These are phyloP conservation scores for Gloeostereum incarnatum DNA, from an alignment of 768 basidiomycete species.

Conservation along the genomic window DNA sequence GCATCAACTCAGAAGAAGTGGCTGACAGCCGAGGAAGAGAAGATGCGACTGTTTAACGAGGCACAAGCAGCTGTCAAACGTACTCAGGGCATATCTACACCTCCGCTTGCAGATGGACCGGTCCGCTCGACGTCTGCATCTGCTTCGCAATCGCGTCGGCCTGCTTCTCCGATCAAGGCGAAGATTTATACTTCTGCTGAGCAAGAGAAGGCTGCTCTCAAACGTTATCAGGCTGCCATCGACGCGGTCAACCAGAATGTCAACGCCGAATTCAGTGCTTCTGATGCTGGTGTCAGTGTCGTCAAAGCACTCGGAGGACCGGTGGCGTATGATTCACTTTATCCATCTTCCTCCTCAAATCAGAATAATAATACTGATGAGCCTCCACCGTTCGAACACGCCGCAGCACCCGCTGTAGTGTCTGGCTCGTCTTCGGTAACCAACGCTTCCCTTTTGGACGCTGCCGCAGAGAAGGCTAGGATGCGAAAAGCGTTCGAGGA, in stretches of 20 bases:
- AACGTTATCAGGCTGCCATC: constrained; percentile 62
- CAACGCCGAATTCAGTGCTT: constrained; percentile 16
- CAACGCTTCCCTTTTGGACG: no score
- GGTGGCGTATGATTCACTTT: constrained; percentile 54
- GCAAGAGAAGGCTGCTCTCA: constrained; percentile 67
- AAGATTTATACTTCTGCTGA: constrained; percentile 57
- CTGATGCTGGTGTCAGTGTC: constrained; percentile 12
- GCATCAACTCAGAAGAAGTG: constrained; percentile 9
- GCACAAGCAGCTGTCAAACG: constrained; percentile 59
- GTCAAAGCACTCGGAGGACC: background rate
- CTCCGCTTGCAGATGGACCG: constrained; percentile 14
- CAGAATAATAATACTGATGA: constrained; percentile 22
- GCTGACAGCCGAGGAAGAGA: constrained; percentile 60
- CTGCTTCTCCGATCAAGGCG: no score
- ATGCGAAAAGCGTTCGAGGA: constrained; percentile 56
- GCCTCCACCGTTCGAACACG: constrained; percentile 51
- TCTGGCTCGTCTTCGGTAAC: no score
- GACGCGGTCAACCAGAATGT: constrained; percentile 60
- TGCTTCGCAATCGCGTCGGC: constrained; percentile 4
- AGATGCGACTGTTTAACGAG: constrained; percentile 55
- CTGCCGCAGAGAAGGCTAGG: constrained; percentile 66
- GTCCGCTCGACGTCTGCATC: constrained; percentile 9
- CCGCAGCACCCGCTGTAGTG: constrained; percentile 23
- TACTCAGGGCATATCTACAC: constrained; percentile 35
- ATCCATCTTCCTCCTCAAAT: constrained; percentile 27